Evolutionary conservation across 352 stramenopile genomes (phyloP).

Genomic region (Phytopythium montanum): DNA sequence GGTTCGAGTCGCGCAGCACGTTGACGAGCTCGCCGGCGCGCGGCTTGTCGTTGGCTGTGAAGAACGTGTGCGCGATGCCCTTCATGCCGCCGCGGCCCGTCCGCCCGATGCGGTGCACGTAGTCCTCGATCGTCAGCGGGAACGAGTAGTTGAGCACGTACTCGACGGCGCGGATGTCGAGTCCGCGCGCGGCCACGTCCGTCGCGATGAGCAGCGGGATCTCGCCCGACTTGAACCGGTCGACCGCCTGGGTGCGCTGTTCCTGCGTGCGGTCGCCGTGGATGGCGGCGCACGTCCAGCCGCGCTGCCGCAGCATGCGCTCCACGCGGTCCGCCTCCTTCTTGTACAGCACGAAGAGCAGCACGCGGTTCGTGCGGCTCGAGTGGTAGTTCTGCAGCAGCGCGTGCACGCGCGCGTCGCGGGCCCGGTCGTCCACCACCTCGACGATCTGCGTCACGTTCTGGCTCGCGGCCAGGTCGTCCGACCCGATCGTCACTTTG

Average conservation of each 20-base stretch:
- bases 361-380: constrained; percentile 89
- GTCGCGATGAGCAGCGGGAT: constrained; percentile 96
- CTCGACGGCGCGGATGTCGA: constrained; percentile 97
- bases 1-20: constrained; percentile 92
- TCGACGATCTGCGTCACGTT: constrained; percentile 95
- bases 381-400: constrained; percentile 94
- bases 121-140: constrained; percentile 97
- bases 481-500: constrained; percentile 92
- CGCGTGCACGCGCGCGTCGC: constrained; percentile 83
- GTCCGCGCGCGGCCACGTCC: constrained; percentile 94
- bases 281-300: constrained; percentile 93
- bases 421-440: constrained; percentile 91
- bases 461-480: constrained; percentile 94
- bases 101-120: constrained; percentile 95
- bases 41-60: constrained; percentile 96
- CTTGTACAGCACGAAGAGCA: constrained; percentile 99
- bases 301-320: constrained; percentile 87
- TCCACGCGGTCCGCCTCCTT: constrained; percentile 97
- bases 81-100: constrained; percentile 94
- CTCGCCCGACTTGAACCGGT: constrained; percentile 94
- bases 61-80: constrained; percentile 96
- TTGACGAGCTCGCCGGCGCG: constrained; percentile 96
- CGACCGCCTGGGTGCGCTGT: constrained; percentile 88
- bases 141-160: constrained; percentile 98
- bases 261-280: constrained; percentile 96